Conservation (phyloP, 768 basidiomycete species). For the Tubosaeta sp. region DNA sequence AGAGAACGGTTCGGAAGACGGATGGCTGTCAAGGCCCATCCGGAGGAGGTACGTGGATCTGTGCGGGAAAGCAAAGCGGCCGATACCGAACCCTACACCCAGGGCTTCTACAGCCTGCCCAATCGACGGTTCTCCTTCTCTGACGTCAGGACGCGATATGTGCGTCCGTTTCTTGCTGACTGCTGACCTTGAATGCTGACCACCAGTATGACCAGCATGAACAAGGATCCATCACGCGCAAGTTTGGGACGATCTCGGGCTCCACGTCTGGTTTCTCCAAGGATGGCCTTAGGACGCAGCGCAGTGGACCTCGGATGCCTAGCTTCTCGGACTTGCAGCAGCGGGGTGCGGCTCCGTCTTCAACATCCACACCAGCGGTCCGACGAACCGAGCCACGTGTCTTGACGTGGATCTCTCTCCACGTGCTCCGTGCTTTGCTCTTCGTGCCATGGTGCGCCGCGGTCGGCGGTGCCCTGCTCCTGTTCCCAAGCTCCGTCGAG, state of each 20-base stretch:
- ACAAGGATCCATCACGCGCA: slow-evolving; percentile 11
- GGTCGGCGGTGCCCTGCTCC: slow-evolving; percentile 31
- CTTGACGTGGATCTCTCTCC: neutral
- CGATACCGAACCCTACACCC: neutral
- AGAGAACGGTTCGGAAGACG: slow-evolving; percentile 29
- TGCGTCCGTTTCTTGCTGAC: slow-evolving; percentile 5
- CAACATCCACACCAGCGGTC: neutral
- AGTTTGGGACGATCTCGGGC: slow-evolving; percentile 26
- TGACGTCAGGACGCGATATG: slow-evolving; percentile 12
- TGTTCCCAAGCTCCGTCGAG: slow-evolving; percentile 27
- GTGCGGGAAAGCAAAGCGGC: neutral
- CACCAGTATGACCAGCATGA: neutral
- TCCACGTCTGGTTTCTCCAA: slow-evolving; percentile 8
- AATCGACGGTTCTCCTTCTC: slow-evolving; percentile 30
- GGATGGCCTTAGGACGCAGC: slow-evolving; percentile 5
- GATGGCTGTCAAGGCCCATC: slow-evolving; percentile 20
- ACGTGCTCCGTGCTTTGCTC: slow-evolving; percentile 15
- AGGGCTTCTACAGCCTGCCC: slow-evolving; percentile 27
- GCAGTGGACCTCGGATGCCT: slow-evolving; percentile 11
- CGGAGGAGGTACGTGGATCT: slow-evolving; percentile 24
- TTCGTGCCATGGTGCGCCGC: slow-evolving; percentile 36
- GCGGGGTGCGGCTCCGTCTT: neutral
- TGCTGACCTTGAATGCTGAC: neutral
- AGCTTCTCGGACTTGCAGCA: slow-evolving; percentile 3
- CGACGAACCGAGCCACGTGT: neutral